Evolutionary conservation across 2,329 filamentous ascomycete genomes (phyloP).

Genomic region (Colletotrichum cuscutae): DNA sequence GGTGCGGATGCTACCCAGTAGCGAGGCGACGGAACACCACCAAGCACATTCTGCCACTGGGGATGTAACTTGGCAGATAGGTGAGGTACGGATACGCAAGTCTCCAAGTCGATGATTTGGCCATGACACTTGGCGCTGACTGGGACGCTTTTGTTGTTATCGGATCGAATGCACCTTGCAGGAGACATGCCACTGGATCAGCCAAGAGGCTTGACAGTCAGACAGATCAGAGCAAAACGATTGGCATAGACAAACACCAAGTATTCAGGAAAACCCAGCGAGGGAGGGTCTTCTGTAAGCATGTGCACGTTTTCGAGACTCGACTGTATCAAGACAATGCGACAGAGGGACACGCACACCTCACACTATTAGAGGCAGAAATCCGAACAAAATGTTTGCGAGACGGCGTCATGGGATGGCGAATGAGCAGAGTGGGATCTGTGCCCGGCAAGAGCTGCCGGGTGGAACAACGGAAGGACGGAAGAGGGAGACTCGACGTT

Average conservation of each 20-base stretch:
- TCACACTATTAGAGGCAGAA: not conserved
- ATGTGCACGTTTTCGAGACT: not conserved
- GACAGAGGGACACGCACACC: not conserved
- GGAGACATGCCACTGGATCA: conserved; percentile 8
- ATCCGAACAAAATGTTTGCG: not conserved
- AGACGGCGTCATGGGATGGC: not conserved
- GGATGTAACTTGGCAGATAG: not conserved
- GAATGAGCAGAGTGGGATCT: conserved; percentile 11
- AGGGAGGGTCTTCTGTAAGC: not conserved
- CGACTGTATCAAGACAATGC: not conserved
- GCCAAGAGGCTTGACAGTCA: not conserved
- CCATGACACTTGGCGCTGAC: not conserved
- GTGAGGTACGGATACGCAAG: not conserved
- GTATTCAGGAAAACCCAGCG: not conserved
- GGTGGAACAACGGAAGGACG: not conserved
- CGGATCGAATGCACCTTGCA: not conserved
- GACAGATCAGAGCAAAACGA: conserved; percentile 7
- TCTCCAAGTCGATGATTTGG: not conserved
- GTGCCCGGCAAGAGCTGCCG: conserved; percentile 23
- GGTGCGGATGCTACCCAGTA: conserved; percentile 3
- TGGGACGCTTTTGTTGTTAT: not conserved
- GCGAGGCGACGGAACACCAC: conserved; percentile 3
- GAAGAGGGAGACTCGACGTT: not conserved
- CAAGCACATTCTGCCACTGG: not conserved
- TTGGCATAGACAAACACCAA: conserved; percentile 7